A percentile compares a stretch with the other conserved stretches of the same genome.
Evolutionary conservation across 2,329 filamentous ascomycete genomes (phyloP).

Genomic region (Myriosclerotinia scirpicola): DNA sequence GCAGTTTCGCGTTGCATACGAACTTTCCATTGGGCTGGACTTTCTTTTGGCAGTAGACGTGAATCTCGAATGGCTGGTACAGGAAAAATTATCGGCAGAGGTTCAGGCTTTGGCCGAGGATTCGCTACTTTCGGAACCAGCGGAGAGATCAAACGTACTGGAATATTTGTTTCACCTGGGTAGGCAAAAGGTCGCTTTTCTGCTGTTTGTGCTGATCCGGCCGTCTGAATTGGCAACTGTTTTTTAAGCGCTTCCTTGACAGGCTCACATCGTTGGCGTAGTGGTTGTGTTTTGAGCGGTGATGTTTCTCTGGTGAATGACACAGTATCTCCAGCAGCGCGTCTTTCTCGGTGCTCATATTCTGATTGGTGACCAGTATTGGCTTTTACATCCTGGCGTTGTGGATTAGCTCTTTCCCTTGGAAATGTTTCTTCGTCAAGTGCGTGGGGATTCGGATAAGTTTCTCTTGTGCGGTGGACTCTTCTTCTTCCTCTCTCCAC

Average conservation of each 20-base stretch:
- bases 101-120: background rate
- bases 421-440: background rate
- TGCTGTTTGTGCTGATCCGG: background rate
- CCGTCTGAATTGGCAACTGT: background rate
- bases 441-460: background rate
- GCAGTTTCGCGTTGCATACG: background rate
- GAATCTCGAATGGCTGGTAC: background rate
- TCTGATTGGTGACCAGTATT: background rate
- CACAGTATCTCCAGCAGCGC: background rate
- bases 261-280: background rate
- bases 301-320: background rate
- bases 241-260: too few species aligned
- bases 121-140: background rate
- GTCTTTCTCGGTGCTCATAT: background rate
- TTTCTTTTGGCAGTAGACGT: background rate
- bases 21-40: conserved; percentile 10
- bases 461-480: background rate
- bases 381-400: background rate
- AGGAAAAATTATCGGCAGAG: background rate
- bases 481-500: background rate
- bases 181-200: background rate
- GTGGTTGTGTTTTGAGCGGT: background rate
- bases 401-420: background rate
- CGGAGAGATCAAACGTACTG: background rate
- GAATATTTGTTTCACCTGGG: background rate